phyloP scores from a whole-genome alignment of 2,329 filamentous ascomycete species.

The Cercospora berteroae region DNA sequence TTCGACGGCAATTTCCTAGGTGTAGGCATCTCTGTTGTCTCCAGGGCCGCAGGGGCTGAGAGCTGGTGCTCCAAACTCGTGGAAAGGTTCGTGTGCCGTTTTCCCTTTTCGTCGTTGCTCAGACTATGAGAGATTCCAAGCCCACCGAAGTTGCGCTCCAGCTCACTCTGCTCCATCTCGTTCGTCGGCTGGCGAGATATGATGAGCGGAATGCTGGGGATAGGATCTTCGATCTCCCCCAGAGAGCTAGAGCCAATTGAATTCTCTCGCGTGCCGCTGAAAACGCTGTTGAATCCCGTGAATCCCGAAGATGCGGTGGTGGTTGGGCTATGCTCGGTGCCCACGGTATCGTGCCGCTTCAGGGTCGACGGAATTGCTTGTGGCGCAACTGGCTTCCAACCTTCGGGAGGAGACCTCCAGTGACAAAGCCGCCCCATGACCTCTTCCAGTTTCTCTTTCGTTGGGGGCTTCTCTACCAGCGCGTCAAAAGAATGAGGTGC shows the following conservation, averaged over 20 bases:
- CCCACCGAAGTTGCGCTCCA: conserved; percentile 56
- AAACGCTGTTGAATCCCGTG: conserved; percentile 61
- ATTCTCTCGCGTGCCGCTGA: conserved; percentile 60
- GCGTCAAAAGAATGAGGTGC: conserved; percentile 95
- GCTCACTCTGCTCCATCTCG: conserved; percentile 63
- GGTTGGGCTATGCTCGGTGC: conserved; percentile 76
- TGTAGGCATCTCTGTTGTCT: conserved; percentile 32
- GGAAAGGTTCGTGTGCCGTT: conserved; percentile 38
- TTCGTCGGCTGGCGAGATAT: conserved; percentile 63
- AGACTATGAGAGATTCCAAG: conserved; percentile 62
- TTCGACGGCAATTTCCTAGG: conserved; percentile 64
- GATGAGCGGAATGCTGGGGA: conserved; percentile 74
- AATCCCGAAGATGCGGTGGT: conserved; percentile 72
- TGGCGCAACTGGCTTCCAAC: conserved; percentile 47
- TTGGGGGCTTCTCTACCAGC: conserved; percentile 94
- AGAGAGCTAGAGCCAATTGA: conserved; percentile 86
- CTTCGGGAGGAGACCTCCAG: conserved; percentile 78
- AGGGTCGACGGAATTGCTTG: conserved; percentile 60
- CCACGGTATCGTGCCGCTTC: conserved; percentile 59
- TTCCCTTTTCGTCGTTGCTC: conserved; percentile 23
- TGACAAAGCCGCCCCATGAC: conserved; percentile 84
- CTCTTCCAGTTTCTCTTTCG: conserved; percentile 84
- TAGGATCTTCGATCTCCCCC: conserved; percentile 77
- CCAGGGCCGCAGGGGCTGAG: conserved; percentile 59
- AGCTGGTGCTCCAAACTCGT: conserved; percentile 60